Base-by-base conservation (phyloP, 768 basidiomycete species). In the Russula earlei region DNA sequence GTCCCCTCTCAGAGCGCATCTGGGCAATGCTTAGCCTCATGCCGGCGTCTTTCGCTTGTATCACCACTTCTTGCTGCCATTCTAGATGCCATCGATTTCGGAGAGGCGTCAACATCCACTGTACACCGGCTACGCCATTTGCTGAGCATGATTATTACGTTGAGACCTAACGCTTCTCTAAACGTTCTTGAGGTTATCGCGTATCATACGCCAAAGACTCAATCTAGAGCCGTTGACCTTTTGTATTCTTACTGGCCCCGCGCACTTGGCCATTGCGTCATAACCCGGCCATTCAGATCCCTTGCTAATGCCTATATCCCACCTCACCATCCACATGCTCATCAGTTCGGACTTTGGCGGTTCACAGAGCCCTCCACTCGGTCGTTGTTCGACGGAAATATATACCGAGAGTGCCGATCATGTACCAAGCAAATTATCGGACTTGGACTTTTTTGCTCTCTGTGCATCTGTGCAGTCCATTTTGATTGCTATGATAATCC, bases 401-500 rank as follows among this genome's bases (percentile, higher is more conserved):
- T 75, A 24, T 70, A 73, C 17, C 66, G 70, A 44, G 70, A 74
- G 33, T 92, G 89, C 64, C 72, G 74, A 12, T 75, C 74, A 15
- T 91, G 87, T 63, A 66, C 69, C 14, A 72, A 70, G 24, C 60
- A 68, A 12, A 77, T 91, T 42, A 65, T 67, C 40, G 87, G 83
- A n/a, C 87, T 86, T 64, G 85, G 82, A 5, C 70, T 93, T 6
- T 67, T 83, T 11, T 91, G 89, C 64, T 76, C 84, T 0, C 75
- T 83, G 47, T 90, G 89, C 68, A 73, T 78, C 66, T 84, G 81
- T 56, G 70, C 75, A 1, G 79, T 87, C 7, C 90, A 93, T 67
- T 80, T 88, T 55, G 81, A 83, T 60, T 93, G 90, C 70, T 90
- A 88, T 63, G 82, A 87, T 61, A 75, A 82, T 56, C 78, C 81